Conservation (phyloP, 2,329 filamentous ascomycete species). For the Curvularia lunata region DNA sequence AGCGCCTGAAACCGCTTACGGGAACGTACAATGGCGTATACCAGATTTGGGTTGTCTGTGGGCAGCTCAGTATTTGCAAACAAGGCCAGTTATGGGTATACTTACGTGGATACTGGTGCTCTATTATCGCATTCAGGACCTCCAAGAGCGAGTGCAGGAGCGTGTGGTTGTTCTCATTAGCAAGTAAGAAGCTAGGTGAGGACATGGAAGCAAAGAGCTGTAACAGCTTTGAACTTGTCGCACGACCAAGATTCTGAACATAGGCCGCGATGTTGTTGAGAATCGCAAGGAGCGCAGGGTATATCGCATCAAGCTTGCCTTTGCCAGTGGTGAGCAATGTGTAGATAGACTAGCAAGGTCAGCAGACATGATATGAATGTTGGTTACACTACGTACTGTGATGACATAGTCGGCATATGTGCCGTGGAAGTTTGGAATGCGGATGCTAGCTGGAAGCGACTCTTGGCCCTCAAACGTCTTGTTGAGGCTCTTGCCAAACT, state of each 20-base stretch:
- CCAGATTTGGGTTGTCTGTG: conserved; percentile 77
- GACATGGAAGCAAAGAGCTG: conserved; percentile 93
- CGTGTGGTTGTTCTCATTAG: conserved; percentile 87
- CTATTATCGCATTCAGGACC: conserved; percentile 86
- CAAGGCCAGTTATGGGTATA: conserved; percentile 3
- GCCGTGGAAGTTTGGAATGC: conserved; percentile 82
- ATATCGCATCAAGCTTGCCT: conserved; percentile 87
- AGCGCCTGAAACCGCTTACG: conserved; percentile 84
- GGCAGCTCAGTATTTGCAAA: conserved; percentile 21
- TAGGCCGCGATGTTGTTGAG: conserved; percentile 93
- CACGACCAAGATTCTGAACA: conserved; percentile 74
- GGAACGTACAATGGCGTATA: conserved; percentile 80
- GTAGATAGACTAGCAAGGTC: conserved; percentile 75
- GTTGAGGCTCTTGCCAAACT: conserved; percentile 89
- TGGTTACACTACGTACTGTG: conserved; percentile 63
- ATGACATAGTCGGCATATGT: conserved; percentile 94
- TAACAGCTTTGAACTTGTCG: conserved; percentile 80
- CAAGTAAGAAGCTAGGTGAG: conserved; percentile 86
- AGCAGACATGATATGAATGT: conserved; percentile 21
- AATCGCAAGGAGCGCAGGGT: conserved; percentile 87
- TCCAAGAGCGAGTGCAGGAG: conserved; percentile 83
- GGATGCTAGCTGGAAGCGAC: conserved; percentile 79
- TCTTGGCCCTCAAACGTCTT: conserved; percentile 88
- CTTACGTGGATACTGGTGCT: conserved; percentile 82
- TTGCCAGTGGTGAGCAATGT: conserved; percentile 89